These are phyloP conservation scores for Decorospora gaudefroyi DNA, from an alignment of 2,329 filamentous ascomycete genomes.

Conservation along the genomic window DNA sequence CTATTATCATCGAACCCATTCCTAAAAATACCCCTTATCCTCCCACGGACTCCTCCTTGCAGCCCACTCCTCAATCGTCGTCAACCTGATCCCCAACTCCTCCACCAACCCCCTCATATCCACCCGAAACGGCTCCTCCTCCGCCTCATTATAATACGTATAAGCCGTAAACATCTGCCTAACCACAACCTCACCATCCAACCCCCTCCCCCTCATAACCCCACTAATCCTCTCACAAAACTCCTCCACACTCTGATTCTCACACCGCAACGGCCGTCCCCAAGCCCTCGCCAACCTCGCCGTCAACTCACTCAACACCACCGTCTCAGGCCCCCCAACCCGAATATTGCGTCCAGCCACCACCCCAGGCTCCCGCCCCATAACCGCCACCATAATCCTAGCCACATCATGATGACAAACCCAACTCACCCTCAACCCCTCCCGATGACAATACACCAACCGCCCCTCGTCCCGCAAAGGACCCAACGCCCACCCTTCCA, in stretches of 20 bases:
- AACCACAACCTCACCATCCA: conserved; percentile 46
- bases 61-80: conserved; percentile 48
- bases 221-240: conserved; percentile 36
- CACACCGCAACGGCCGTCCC: conserved; percentile 38
- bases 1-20: no score
- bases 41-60: conserved; percentile 29
- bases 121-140: conserved; percentile 47
- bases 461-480: conserved; percentile 44
- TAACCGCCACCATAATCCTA: conserved; percentile 47
- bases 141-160: conserved; percentile 49
- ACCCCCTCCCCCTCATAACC: conserved; percentile 43
- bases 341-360: conserved; percentile 45
- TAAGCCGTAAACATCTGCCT: conserved; percentile 51
- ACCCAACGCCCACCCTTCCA: conserved; percentile 49
- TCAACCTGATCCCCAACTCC: conserved; percentile 41
- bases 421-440: conserved; percentile 46
- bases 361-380: conserved; percentile 40
- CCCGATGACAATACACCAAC: conserved; percentile 50
- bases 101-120: conserved; percentile 45
- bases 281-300: conserved; percentile 43
- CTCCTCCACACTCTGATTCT: conserved; percentile 40
- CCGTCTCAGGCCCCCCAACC: conserved; percentile 47
- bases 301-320: conserved; percentile 40
- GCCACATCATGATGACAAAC: conserved; percentile 50
- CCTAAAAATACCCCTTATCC: conserved; percentile 22